Percentiles rank a stretch among this genome's conserved stretches.
Evolutionary conservation across 192 early-diverging fungal genomes (phyloP).

Genomic region (Chytriomyces sp.): DNA sequence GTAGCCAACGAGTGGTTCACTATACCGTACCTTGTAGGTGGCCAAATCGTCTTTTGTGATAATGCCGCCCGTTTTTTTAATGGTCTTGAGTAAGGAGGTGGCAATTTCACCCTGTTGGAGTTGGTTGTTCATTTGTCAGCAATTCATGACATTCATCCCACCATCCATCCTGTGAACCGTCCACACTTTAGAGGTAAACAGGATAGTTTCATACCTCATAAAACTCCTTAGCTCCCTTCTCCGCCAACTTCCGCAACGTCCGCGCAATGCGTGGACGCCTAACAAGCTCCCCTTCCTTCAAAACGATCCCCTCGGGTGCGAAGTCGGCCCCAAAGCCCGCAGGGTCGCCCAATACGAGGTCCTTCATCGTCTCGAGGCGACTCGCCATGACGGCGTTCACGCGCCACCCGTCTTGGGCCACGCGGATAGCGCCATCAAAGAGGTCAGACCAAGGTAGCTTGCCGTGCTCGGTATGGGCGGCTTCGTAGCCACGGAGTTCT

Average conservation of each 20-base stretch:
- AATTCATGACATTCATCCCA: too few relatives aligned
- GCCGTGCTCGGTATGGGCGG: constrained; percentile 77
- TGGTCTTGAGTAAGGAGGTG: constrained; percentile 64
- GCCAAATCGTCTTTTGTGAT: constrained; percentile 75
- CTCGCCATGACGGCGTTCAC: constrained; percentile 52
- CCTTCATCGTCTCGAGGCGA: constrained; percentile 35
- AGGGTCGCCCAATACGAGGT: constrained; percentile 3
- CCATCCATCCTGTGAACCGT: constrained; percentile 70
- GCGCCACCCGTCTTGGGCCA: constrained; percentile 76
- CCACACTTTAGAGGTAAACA: constrained; percentile 64
- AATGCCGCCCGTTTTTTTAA: constrained; percentile 71
- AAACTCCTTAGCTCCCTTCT: constrained; percentile 44
- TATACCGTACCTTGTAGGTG: constrained; percentile 54
- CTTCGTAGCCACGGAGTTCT: constrained; percentile 83
- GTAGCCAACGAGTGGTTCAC: constrained; percentile 48
- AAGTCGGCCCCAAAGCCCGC: constrained; percentile 51
- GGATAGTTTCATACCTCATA: constrained; percentile 57
- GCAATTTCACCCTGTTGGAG: constrained; percentile 57
- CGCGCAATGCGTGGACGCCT: constrained; percentile 31
- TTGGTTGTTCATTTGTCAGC: constrained; percentile 32
- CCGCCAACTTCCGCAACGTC: constrained; percentile 42
- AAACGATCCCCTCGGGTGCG: constrained; percentile 69
- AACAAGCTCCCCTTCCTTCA: constrained; percentile 66
- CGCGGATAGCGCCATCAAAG: constrained; percentile 73
- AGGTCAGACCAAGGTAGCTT: constrained; percentile 80